phyloP scores from a whole-genome alignment of 306 rosid species.

The Begonia masoniana region DNA sequence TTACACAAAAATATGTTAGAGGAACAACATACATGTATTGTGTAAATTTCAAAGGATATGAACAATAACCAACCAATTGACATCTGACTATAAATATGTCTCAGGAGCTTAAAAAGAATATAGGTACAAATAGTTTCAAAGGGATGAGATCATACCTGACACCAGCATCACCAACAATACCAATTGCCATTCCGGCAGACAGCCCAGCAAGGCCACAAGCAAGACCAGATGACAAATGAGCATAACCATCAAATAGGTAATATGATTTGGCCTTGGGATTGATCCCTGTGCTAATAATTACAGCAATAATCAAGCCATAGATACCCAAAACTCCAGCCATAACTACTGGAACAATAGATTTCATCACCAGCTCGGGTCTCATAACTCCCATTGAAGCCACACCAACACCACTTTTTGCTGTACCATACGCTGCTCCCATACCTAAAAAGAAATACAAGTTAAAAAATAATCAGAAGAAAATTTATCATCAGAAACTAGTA shows the following conservation, averaged over 20 bases:
- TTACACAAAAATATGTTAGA: too few relatives aligned
- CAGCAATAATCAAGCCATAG: constrained; percentile 83
- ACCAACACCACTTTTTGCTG: constrained; percentile 85
- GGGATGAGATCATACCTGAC: constrained; percentile 39
- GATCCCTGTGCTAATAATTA: constrained; percentile 79
- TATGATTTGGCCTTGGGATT: constrained; percentile 83
- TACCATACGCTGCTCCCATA: constrained; percentile 92
- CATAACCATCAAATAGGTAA: constrained; percentile 83
- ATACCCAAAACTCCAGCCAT: constrained; percentile 97
- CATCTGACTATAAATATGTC: neutral
- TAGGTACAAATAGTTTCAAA: neutral
- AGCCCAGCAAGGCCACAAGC: constrained; percentile 94
- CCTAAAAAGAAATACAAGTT: constrained; percentile 20
- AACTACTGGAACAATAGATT: constrained; percentile 82
- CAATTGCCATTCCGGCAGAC: constrained; percentile 89
- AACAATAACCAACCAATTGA: neutral
- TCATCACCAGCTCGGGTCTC: constrained; percentile 92
- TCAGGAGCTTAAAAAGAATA: neutral
- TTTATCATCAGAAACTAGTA: neutral
- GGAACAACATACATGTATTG: too few relatives aligned
- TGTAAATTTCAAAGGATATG: neutral
- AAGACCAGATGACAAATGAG: constrained; percentile 86
- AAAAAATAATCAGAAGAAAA: neutral
- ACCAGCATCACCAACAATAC: constrained; percentile 89
- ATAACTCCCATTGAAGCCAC: constrained; percentile 92